Evolutionary conservation across 2,329 filamentous ascomycete genomes (phyloP).

Genomic region (Trichoderma oligosporum): DNA sequence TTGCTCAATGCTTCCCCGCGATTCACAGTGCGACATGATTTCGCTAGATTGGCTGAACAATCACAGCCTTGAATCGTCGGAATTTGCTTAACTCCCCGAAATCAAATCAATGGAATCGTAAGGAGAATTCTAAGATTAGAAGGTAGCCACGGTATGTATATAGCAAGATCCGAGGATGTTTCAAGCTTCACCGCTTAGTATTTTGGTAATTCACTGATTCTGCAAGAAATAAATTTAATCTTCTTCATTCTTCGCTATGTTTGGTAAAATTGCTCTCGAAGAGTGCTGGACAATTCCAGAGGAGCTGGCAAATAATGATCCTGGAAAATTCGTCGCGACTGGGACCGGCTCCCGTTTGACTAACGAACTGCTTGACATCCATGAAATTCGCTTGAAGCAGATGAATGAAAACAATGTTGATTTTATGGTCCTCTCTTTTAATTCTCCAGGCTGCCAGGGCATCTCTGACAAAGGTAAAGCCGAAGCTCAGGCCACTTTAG

Average conservation of each 20-base stretch:
- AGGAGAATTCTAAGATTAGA: neutral
- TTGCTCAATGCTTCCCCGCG: too few relatives aligned
- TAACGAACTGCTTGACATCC: conserved; percentile 46
- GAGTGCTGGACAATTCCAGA: conserved; percentile 52
- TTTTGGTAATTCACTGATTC: too few relatives aligned
- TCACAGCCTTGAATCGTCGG: too few relatives aligned
- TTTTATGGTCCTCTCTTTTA: conserved; percentile 48
- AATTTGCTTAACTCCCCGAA: conserved; percentile 10
- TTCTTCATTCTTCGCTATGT: too few relatives aligned
- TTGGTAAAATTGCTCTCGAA: conserved; percentile 59
- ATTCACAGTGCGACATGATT: too few relatives aligned
- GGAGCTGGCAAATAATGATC: conserved; percentile 58
- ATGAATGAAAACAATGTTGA: conserved; percentile 47
- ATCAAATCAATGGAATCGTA: neutral
- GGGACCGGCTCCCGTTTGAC: conserved; percentile 13
- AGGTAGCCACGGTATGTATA: neutral
- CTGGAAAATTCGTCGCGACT: conserved; percentile 49
- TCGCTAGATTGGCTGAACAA: too few relatives aligned
- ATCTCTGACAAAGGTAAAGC: conserved; percentile 37
- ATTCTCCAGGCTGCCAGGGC: conserved; percentile 45
- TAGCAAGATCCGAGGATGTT: too few relatives aligned
- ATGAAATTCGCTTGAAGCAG: conserved; percentile 39
- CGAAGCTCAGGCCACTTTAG: conserved; percentile 40
- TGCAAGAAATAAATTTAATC: too few relatives aligned
- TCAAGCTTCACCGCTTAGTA: too few relatives aligned